Evolutionary conservation across 2,329 filamentous ascomycete species (phyloP).

Genomic region (Fusarium sp.): DNA sequence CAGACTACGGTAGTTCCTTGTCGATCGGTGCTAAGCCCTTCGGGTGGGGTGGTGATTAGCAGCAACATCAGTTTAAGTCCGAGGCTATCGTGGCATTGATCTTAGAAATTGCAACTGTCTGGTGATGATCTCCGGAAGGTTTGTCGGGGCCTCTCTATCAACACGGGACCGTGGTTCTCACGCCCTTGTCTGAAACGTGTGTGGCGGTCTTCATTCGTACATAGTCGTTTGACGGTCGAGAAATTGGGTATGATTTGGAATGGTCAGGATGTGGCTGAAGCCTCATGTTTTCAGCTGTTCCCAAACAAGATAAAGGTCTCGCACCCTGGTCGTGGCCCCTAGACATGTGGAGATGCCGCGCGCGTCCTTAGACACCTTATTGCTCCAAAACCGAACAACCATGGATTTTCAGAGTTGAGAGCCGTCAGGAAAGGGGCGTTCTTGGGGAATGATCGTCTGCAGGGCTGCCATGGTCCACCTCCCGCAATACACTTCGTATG

Average conservation of each 20-base stretch:
- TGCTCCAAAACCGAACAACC: constrained; percentile 3
- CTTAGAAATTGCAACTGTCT: constrained; percentile 33
- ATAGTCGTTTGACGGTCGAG: constrained; percentile 7
- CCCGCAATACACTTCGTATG: constrained; percentile 1
- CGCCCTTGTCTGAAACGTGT: constrained; percentile 31
- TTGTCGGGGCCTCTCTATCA: constrained; percentile 19
- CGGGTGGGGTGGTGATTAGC: constrained; percentile 5
- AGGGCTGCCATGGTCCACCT: constrained; percentile 12
- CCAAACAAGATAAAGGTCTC: constrained; percentile 15
- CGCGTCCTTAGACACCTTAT: constrained; percentile 32
- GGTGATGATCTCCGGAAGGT: constrained; percentile 24
- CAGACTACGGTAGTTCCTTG: constrained; percentile 20
- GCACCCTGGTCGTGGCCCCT: constrained; percentile 11
- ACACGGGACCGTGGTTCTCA: constrained; percentile 29
- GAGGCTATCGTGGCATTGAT: too few relatives aligned
- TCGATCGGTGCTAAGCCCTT: constrained; percentile 31
- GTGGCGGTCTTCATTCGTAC: constrained; percentile 24
- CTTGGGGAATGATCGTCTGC: constrained; percentile 2
- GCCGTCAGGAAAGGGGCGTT: constrained; percentile 9
- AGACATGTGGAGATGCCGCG: constrained; percentile 38
- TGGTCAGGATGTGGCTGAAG: constrained; percentile 13
- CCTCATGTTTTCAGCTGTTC: constrained; percentile 28
- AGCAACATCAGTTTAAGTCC: too few relatives aligned
- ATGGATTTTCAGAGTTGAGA: constrained; percentile 3
- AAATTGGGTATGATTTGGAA: constrained; percentile 17